Evolutionary conservation across 306 rosid species (phyloP).

Genomic region (Senna tora): DNA sequence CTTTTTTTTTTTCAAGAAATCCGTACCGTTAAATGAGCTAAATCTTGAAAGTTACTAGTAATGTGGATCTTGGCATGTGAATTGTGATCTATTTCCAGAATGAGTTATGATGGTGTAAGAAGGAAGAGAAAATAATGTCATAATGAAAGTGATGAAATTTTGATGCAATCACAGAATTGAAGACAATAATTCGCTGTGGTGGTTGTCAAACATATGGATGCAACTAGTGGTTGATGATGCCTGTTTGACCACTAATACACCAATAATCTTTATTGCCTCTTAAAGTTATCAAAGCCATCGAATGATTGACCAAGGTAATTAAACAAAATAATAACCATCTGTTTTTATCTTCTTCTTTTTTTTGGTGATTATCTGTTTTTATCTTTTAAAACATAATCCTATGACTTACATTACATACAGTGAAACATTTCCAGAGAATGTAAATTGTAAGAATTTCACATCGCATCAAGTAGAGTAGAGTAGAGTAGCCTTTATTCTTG

Average conservation of each 20-base stretch:
- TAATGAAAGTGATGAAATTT: slow-evolving; percentile 29
- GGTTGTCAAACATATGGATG: slow-evolving; percentile 38
- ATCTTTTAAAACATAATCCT: neutral
- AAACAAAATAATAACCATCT: neutral
- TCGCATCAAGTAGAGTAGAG: slow-evolving; percentile 31
- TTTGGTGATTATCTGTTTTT: neutral
- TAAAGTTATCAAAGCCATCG: neutral
- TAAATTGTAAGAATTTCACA: slow-evolving; percentile 37
- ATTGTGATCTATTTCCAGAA: slow-evolving; percentile 20
- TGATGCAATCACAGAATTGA: slow-evolving; percentile 28
- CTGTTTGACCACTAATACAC: slow-evolving; percentile 31
- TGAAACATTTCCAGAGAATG: slow-evolving; percentile 20
- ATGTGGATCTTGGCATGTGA: neutral
- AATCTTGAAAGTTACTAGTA: slow-evolving; percentile 12
- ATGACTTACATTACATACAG: neutral
- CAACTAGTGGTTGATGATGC: slow-evolving; percentile 6
- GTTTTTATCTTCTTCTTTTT: neutral
- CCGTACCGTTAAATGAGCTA: neutral
- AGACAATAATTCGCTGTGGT: slow-evolving; percentile 18
- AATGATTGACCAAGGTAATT: neutral
- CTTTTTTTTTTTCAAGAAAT: no score
- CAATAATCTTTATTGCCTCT: neutral
- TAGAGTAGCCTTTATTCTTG: slow-evolving; percentile 15
- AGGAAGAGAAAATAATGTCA: slow-evolving; percentile 24
- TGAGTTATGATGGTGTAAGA: slow-evolving; percentile 25